Evolutionary conservation across 1,139 yeast genomes (phyloP).

Genomic region (Hanseniaspora uvarum): DNA sequence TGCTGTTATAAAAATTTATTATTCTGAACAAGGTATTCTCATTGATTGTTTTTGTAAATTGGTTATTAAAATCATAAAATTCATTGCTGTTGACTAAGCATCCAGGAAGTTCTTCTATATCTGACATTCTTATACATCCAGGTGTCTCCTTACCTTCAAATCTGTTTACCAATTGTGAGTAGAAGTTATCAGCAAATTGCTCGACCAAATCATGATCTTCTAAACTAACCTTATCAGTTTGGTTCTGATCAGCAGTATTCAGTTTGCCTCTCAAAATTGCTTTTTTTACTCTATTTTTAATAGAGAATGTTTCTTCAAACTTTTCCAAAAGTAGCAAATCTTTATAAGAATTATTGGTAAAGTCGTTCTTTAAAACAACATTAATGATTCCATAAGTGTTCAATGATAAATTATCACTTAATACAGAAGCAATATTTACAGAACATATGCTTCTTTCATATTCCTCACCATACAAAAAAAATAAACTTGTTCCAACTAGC

Average conservation of each 20-base stretch:
- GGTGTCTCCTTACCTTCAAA: background rate
- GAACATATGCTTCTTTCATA: background rate
- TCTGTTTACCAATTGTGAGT: background rate
- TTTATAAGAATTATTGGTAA: background rate
- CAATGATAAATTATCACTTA: background rate
- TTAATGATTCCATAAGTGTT: background rate
- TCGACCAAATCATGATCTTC: background rate
- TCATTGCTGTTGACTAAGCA: background rate
- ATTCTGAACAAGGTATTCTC: background rate
- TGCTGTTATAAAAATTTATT: background rate
- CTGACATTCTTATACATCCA: conserved; percentile 2
- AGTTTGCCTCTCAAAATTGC: background rate
- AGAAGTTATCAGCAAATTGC: conserved; percentile 3
- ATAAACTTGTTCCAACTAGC: background rate
- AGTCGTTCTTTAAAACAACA: background rate
- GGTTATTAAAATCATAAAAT: conserved; percentile 2
- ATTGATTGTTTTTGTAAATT: background rate
- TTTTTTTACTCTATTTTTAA: conserved; percentile 1
- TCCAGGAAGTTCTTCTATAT: background rate
- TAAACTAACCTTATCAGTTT: too few relatives aligned
- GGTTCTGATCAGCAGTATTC: background rate
- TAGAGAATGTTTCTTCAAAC: background rate
- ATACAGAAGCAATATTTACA: background rate
- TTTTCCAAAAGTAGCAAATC: background rate
- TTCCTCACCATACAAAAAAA: background rate